Conservation (phyloP, 108 stramenopile species). For the Cyclotella kingstonii region DNA sequence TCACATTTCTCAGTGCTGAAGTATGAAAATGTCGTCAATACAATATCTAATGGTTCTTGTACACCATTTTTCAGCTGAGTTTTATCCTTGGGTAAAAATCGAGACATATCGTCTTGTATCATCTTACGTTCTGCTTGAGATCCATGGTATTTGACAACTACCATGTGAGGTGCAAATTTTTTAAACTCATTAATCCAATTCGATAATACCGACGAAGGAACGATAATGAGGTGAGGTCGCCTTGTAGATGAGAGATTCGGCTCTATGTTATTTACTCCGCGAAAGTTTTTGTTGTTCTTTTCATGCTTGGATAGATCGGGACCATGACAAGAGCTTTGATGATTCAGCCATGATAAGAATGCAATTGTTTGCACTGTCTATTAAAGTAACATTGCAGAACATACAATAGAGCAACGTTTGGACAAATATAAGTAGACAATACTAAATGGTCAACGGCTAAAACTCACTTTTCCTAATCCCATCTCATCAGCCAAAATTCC, state of each 20-base stretch:
- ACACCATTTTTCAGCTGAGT: background rate
- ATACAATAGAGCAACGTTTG: background rate
- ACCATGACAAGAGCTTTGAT: no score
- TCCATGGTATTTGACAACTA: conserved; percentile 66
- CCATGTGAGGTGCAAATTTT: conserved; percentile 81
- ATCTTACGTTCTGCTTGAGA: conserved; percentile 55
- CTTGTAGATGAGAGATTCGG: background rate
- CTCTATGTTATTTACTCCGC: no score
- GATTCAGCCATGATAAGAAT: conserved; percentile 85
- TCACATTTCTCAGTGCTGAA: conserved; percentile 73
- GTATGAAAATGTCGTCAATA: conserved; percentile 80
- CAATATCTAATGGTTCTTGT: conserved; percentile 54
- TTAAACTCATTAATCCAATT: conserved; percentile 97
- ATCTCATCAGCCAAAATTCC: conserved; percentile 98
- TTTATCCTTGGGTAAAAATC: conserved; percentile 33
- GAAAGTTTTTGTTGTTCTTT: no score
- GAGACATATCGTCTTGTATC: conserved; percentile 48
- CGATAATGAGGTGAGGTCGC: conserved; percentile 90
- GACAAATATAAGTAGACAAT: conserved; percentile 1
- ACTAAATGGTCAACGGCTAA: conserved; percentile 1
- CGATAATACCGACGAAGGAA: conserved; percentile 89
- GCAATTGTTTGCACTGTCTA: conserved; percentile 96
- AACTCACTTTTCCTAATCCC: conserved; percentile 72
- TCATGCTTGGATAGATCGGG: no score
- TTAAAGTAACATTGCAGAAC: background rate